Base-by-base conservation (phyloP, 2,329 filamentous ascomycete genomes). In the Trichophyton benhamiae region DNA sequence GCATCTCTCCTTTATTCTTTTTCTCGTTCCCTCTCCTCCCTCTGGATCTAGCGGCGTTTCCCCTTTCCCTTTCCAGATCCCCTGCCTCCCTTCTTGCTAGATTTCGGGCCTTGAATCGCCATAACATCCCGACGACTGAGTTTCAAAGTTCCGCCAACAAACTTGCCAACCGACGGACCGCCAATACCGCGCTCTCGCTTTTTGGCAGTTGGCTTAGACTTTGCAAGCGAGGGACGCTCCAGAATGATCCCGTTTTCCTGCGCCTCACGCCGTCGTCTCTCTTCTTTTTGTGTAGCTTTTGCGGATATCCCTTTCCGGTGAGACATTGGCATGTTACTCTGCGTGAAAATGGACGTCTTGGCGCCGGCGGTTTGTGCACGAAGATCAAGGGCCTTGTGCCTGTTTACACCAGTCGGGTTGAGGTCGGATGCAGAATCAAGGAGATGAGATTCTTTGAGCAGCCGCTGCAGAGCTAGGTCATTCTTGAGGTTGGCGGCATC, bases 361-460 rank as follows among this genome's bases (percentile, higher is more conserved):
- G 87, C 85, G 6, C 91, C 91, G 2, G 96, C 81, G 9, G 87
- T 82, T 71, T 89, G 88, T 57, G 97, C 79, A 62, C 92, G 87
- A 66, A 96, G 76, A 72, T 97, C 92, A 4, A 88, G 83, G 0
- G 91, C 89, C 72, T 88, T 89, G 66, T 89, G 85, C 36, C 91
- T 84, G 67, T 87, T 87, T 68, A 85, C 86, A 60, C 91, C 91
- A 22, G 82, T 78, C 17, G 81, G 79, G 52, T 81, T 79, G 13
- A 99, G 84, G 44, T 89, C 91, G 60, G 96, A 84, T 73, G 97
- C 94, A 73, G 96, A 91, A 72, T 91, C 91, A 17, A 97, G 81
- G 64, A 97, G 86, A 75, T 96, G 91, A 0, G 91, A 96, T 79
- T 99, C 94, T 67, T 87, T 82, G 62, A 99, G 84, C 46, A 99